Conservation (phyloP, 345 rosid species). For the Melaleuca alternifolia region DNA sequence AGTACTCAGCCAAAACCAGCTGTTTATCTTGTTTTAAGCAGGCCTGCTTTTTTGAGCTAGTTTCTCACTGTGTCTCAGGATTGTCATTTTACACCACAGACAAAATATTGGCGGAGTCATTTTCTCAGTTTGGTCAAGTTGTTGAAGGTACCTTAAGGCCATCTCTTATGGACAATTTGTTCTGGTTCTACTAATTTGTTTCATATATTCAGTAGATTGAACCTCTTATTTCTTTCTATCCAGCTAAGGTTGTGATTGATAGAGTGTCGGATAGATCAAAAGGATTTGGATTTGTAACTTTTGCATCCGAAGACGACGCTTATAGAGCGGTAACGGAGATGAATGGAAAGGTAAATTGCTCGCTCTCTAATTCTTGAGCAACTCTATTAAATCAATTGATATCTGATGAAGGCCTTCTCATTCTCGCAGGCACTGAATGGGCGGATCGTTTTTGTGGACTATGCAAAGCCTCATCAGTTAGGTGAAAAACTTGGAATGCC, state of each 20-base stretch:
- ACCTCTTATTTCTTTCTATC: background rate
- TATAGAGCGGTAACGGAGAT: constrained; percentile 42
- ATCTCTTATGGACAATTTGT: background rate
- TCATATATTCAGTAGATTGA: background rate
- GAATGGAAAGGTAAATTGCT: constrained; percentile 52
- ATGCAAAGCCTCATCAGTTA: constrained; percentile 52
- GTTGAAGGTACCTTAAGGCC: constrained; percentile 71
- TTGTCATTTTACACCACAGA: constrained; percentile 62
- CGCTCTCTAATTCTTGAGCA: background rate
- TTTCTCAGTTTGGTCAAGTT: constrained; percentile 79
- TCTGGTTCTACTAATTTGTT: background rate
- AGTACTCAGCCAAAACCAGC: background rate
- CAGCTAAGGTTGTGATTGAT: constrained; percentile 63
- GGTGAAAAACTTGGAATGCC: constrained; percentile 29
- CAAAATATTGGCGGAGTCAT: constrained; percentile 54
- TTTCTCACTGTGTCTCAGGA: constrained; percentile 26
- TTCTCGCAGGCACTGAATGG: constrained; percentile 45
- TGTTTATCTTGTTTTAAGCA: background rate
- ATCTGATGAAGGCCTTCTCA: background rate
- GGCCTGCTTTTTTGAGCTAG: background rate
- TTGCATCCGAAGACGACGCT: constrained; percentile 75
- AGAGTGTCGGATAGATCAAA: constrained; percentile 56
- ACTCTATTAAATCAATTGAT: background rate
- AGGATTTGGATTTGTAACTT: constrained; percentile 86
- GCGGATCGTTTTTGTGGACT: constrained; percentile 58